Percentiles rank a stretch among this genome's conserved stretches.
phyloP scores from a whole-genome alignment of 2,329 filamentous ascomycete genomes.

The Teratosphaeria pseudoeucalypti region DNA sequence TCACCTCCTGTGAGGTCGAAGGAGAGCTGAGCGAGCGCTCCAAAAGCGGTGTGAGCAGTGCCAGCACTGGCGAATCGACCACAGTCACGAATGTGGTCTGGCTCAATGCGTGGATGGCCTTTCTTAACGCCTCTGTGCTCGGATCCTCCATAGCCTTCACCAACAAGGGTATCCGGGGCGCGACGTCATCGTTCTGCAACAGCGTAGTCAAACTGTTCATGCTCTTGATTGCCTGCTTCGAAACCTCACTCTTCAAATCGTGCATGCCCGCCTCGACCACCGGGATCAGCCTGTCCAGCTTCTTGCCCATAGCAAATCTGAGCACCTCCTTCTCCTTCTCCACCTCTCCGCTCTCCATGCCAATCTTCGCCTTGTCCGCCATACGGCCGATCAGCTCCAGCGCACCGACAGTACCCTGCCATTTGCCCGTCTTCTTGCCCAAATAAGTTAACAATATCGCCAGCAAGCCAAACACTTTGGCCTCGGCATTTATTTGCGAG shows the following conservation, averaged over 20 bases:
- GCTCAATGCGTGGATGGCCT: conserved; percentile 91
- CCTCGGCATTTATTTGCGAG: conserved; percentile 66
- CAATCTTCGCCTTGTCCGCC: conserved; percentile 87
- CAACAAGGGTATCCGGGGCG: conserved; percentile 79
- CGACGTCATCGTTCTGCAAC: conserved; percentile 93
- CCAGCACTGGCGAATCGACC: conserved; percentile 89
- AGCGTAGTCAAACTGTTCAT: conserved; percentile 87
- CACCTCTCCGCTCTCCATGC: conserved; percentile 72
- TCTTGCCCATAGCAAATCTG: conserved; percentile 80
- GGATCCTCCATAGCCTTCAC: conserved; percentile 94
- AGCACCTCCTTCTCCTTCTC: conserved; percentile 81
- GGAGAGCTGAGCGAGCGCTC: conserved; percentile 91
- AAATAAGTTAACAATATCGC: conserved; percentile 68
- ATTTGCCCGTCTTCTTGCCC: conserved; percentile 77
- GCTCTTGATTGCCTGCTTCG: conserved; percentile 79
- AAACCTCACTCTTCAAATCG: conserved; percentile 79
- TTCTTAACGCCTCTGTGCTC: conserved; percentile 76
- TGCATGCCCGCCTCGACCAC: conserved; percentile 91
- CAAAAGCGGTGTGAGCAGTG: conserved; percentile 84
- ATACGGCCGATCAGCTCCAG: conserved; percentile 79
- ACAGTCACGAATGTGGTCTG: conserved; percentile 98
- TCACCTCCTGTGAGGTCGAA: conserved; percentile 80
- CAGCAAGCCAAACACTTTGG: conserved; percentile 71
- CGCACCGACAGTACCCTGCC: conserved; percentile 89
- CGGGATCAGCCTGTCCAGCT: conserved; percentile 77